Percentiles rank a stretch among this genome's conserved stretches.
Conservation (phyloP, 805 yeast species). For the Candida tammaniensis region DNA sequence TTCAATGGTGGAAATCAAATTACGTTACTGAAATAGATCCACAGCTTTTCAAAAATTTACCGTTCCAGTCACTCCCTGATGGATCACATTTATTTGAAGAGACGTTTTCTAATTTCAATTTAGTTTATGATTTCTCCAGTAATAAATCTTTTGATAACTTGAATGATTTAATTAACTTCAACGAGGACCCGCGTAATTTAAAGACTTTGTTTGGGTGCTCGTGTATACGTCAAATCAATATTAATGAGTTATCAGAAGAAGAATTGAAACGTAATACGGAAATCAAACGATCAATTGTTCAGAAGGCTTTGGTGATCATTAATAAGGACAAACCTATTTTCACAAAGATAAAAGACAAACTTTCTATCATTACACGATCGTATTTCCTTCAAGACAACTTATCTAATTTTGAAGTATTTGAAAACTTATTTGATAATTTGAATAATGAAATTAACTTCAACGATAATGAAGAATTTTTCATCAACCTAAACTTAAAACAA, state of each 20-base stretch:
- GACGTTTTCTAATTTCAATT: conserved; percentile 86
- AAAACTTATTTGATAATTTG: conserved; percentile 66
- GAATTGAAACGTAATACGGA: conserved; percentile 52
- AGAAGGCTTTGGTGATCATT: conserved; percentile 87
- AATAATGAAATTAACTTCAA: conserved; percentile 31
- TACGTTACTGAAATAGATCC: conserved; percentile 31
- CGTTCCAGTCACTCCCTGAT: conserved; percentile 95
- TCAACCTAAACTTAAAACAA: conserved; percentile 72
- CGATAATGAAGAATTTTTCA: conserved; percentile 38
- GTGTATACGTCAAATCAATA: conserved; percentile 80
- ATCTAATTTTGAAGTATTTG: conserved; percentile 63
- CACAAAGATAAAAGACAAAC: conserved; percentile 83
- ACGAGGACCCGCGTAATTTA: conserved; percentile 39
- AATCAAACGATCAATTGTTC: conserved; percentile 82
- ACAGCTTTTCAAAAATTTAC: conserved; percentile 75
- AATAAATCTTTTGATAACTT: conserved; percentile 45
- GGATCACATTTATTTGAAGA: conserved; percentile 94
- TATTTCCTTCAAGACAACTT: conserved; percentile 82
- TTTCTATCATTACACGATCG: conserved; percentile 83
- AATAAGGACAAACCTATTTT: conserved; percentile 77
- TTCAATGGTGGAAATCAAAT: conserved; percentile 78
- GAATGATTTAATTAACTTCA: conserved; percentile 29
- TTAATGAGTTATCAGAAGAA: conserved; percentile 50
- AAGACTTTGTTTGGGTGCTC: conserved; percentile 90
- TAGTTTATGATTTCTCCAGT: conserved; percentile 61